phyloP scores from a whole-genome alignment of 2,329 filamentous ascomycete genomes.

The Diaporthe ampelina region DNA sequence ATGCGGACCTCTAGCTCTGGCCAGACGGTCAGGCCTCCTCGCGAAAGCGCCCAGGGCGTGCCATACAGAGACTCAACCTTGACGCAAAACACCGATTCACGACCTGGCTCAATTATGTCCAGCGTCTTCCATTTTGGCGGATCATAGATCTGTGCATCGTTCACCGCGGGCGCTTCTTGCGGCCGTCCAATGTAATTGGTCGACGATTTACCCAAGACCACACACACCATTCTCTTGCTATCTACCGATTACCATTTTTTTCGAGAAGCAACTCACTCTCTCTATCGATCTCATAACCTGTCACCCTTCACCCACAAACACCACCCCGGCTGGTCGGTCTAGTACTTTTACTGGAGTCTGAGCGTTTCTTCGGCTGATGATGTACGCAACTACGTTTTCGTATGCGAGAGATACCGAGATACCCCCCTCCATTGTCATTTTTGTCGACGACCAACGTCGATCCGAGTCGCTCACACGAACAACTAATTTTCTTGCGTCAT shows the following conservation, averaged over 20 bases:
- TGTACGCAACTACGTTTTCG: slow-evolving; percentile 41
- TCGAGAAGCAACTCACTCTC: slow-evolving; percentile 13
- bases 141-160: slow-evolving; percentile 26
- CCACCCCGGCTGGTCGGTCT: slow-evolving; percentile 38
- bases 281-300: slow-evolving; percentile 25
- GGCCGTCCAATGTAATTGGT: neutral
- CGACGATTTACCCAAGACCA: neutral
- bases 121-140: slow-evolving; percentile 42
- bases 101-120: slow-evolving; percentile 42
- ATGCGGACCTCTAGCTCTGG: slow-evolving; percentile 42
- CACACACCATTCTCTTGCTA: slow-evolving; percentile 14
- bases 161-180: neutral
- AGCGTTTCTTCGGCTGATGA: slow-evolving; percentile 42
- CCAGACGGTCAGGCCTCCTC: slow-evolving; percentile 38
- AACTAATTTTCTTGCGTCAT: slow-evolving; percentile 33
- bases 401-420: slow-evolving; percentile 44
- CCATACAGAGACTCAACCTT: slow-evolving; percentile 39
- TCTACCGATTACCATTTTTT: slow-evolving; percentile 7
- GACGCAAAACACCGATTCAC: slow-evolving; percentile 36
- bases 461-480: slow-evolving; percentile 28
- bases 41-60: slow-evolving; percentile 36
- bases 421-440: slow-evolving; percentile 37
- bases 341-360: slow-evolving; percentile 37
- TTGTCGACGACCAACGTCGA: slow-evolving; percentile 20
- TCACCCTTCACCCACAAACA: slow-evolving; percentile 8